Percentiles rank a stretch among this genome's conserved stretches.
Conservation (phyloP, 2,329 filamentous ascomycete genomes). For the Lachnellula arida region DNA sequence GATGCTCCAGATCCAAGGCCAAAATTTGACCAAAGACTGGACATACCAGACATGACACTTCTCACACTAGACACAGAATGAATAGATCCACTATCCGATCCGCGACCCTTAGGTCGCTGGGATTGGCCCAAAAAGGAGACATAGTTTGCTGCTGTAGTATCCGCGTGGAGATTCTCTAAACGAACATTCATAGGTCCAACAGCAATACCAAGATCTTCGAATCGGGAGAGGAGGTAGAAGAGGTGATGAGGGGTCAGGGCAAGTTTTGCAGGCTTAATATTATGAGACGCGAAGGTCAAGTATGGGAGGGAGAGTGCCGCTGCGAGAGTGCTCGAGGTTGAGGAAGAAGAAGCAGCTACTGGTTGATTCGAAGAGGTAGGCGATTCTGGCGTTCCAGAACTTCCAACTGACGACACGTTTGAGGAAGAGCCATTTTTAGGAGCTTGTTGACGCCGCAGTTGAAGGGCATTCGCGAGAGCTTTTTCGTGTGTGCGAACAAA, state of each 20-base stretch:
- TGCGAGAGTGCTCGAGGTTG: constrained; percentile 70
- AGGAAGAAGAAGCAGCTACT: constrained; percentile 54
- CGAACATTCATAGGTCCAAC: constrained; percentile 96
- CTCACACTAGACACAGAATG: constrained; percentile 94
- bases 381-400: constrained; percentile 32
- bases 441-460: constrained; percentile 69
- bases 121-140: constrained; percentile 89
- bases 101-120: constrained; percentile 71
- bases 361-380: constrained; percentile 55
- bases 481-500: constrained; percentile 98
- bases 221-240: constrained; percentile 91
- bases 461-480: constrained; percentile 90
- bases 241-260: constrained; percentile 93
- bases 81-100: constrained; percentile 83
- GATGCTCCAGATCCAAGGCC: constrained; percentile 76
- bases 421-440: constrained; percentile 66
- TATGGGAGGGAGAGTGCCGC: constrained; percentile 83
- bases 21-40: constrained; percentile 83
- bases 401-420: constrained; percentile 53
- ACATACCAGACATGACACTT: constrained; percentile 97
- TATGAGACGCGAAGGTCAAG: constrained; percentile 78
- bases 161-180: constrained; percentile 88
- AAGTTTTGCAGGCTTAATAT: constrained; percentile 82
- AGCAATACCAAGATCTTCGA: constrained; percentile 84
- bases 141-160: constrained; percentile 82